Conservation (phyloP, 1,284 basidiomycete genomes). For the Porogramme epimiltina region DNA sequence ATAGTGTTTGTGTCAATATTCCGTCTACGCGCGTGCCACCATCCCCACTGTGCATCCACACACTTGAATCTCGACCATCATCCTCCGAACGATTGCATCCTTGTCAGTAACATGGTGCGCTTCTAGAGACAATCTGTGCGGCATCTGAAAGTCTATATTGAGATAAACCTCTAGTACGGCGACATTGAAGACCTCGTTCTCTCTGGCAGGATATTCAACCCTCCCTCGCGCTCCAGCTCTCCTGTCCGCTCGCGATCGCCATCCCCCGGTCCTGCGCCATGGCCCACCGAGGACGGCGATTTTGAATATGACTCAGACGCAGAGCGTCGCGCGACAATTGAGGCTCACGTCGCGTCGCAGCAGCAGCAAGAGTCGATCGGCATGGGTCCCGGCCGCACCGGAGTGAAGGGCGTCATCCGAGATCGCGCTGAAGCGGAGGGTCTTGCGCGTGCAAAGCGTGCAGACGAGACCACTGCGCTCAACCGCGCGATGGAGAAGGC, state of each 20-base stretch:
- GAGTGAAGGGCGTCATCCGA: conserved; percentile 83
- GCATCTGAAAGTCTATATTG: neutral
- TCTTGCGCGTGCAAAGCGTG: conserved; percentile 49
- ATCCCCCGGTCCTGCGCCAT: conserved; percentile 29
- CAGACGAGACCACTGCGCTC: conserved; percentile 50
- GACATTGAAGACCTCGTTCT: conserved; percentile 73
- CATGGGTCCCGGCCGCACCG: conserved; percentile 83
- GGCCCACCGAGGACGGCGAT: conserved; percentile 38
- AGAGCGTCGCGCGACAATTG: conserved; percentile 30
- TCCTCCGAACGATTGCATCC: neutral
- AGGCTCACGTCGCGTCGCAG: conserved; percentile 29
- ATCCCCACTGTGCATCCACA: neutral
- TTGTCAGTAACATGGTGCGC: neutral
- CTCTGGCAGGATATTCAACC: conserved; percentile 75
- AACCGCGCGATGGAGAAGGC: conserved; percentile 61
- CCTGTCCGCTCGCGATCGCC: conserved; percentile 59
- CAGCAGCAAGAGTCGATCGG: conserved; percentile 56
- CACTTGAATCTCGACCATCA: neutral
- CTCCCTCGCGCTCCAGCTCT: conserved; percentile 42
- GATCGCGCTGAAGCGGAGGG: conserved; percentile 71
- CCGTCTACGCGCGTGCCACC: neutral
- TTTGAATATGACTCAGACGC: conserved; percentile 52
- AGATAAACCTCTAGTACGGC: conserved; percentile 22
- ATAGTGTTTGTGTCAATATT: too few species aligned
- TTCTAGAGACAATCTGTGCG: neutral